Evolutionary conservation across 257 asterid species (phyloP).

Genomic region (Penstemon eatonii): DNA sequence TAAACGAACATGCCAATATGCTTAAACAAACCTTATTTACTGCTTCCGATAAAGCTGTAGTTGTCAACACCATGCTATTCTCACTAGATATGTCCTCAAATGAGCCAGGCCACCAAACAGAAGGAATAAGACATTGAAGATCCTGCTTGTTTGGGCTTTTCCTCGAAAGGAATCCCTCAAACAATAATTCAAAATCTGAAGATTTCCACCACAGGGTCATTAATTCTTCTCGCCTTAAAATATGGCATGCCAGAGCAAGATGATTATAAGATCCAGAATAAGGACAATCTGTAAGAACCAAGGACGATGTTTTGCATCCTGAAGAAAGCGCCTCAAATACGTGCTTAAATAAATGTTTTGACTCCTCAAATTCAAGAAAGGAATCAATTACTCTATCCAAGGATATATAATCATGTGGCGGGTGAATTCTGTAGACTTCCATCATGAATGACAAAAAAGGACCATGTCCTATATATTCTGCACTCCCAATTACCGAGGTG

Average conservation of each 20-base stretch:
- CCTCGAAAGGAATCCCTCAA: slow-evolving; percentile 86
- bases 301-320: slow-evolving; percentile 68
- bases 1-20: slow-evolving; percentile 7
- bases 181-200: slow-evolving; percentile 64
- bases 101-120: slow-evolving; percentile 96
- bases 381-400: slow-evolving; percentile 79
- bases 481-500: slow-evolving; percentile 48
- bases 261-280: slow-evolving; percentile 88
- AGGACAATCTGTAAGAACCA: slow-evolving; percentile 82
- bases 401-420: slow-evolving; percentile 78
- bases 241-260: slow-evolving; percentile 83
- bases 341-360: slow-evolving; percentile 58
- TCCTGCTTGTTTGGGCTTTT: slow-evolving; percentile 85
- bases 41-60: slow-evolving; percentile 86
- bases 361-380: slow-evolving; percentile 62
- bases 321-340: slow-evolving; percentile 72
- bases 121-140: slow-evolving; percentile 85
- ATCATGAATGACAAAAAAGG: slow-evolving; percentile 73
- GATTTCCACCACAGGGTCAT: slow-evolving; percentile 91
- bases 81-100: slow-evolving; percentile 73
- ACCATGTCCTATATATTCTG: slow-evolving; percentile 69
- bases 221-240: slow-evolving; percentile 74
- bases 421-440: slow-evolving; percentile 62
- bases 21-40: slow-evolving; percentile 59
- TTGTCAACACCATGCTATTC: slow-evolving; percentile 82